phyloP scores from a whole-genome alignment of 2,329 filamentous ascomycete genomes.

The Cladophialophora yegresii region DNA sequence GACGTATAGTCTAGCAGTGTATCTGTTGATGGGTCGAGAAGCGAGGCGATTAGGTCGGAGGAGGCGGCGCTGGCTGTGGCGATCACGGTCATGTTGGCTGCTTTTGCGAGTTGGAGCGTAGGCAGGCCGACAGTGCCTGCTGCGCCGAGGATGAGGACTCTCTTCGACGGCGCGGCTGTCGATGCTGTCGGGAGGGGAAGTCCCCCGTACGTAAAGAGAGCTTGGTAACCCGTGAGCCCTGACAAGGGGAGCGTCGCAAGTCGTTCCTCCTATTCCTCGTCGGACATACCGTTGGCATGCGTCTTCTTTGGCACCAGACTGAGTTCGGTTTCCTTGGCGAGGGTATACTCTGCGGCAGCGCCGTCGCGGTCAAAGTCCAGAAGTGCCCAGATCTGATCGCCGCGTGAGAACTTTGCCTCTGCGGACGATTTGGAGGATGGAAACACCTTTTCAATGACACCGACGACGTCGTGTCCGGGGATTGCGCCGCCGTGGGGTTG shows the following conservation, averaged over 20 bases:
- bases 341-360: conserved; percentile 46
- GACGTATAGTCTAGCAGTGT: conserved; percentile 39
- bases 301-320: conserved; percentile 11
- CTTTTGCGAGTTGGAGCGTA: conserved; percentile 42
- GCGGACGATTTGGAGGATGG: conserved; percentile 41
- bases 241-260: conserved; percentile 45
- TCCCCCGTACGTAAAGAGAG: conserved; percentile 43
- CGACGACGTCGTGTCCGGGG: conserved; percentile 47
- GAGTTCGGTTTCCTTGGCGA: conserved; percentile 45
- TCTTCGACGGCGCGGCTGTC: conserved; percentile 29
- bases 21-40: conserved; percentile 39
- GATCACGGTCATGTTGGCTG: conserved; percentile 39
- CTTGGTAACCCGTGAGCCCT: conserved; percentile 48
- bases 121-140: conserved; percentile 43
- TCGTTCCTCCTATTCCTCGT: conserved; percentile 34
- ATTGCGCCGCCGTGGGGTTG: conserved; percentile 41
- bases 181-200: conserved; percentile 32
- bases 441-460: conserved; percentile 40
- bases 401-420: conserved; percentile 46
- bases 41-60: conserved; percentile 36
- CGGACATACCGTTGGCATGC: conserved; percentile 36
- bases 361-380: conserved; percentile 45
- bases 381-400: conserved; percentile 46
- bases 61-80: conserved; percentile 33
- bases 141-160: conserved; percentile 46